A percentile compares a stretch with the other conserved stretches of the same genome.
Evolutionary conservation across 495 filamentous ascomycete species (phyloP).

Genomic region (Staphylotrichum tortipilum): DNA sequence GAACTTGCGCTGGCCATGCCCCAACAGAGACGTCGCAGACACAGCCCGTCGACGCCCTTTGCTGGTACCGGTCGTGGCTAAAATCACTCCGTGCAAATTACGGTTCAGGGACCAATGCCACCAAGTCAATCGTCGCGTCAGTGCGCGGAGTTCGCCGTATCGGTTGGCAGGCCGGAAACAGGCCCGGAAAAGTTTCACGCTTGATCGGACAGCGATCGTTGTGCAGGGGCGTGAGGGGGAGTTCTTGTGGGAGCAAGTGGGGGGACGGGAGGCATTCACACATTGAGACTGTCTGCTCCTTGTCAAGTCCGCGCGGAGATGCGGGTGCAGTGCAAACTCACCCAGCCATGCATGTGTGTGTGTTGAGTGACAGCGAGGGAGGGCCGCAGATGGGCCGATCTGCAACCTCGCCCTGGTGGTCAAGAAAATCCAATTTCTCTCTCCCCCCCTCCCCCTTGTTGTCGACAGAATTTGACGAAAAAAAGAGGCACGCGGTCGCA

Average conservation of each 20-base stretch:
- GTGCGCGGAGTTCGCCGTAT: background rate
- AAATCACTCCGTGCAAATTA: background rate
- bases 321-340: background rate
- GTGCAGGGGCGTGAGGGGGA: too few relatives aligned
- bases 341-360: background rate
- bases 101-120: background rate
- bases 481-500: background rate
- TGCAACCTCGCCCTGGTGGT: background rate
- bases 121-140: background rate
- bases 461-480: background rate
- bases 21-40: slow-evolving; percentile 3
- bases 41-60: background rate
- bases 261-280: too few relatives aligned
- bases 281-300: background rate
- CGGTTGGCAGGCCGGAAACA: background rate
- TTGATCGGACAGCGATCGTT: background rate
- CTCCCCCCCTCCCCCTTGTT: too few relatives aligned
- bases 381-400: background rate
- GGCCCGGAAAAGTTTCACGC: background rate
- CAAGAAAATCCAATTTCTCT: too few relatives aligned
- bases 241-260: background rate
- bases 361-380: too few relatives aligned
- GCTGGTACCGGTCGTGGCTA: slow-evolving; percentile 8
- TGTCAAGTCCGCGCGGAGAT: background rate
- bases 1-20: background rate